Percentiles rank a stretch among this genome's conserved stretches.
phyloP scores from a whole-genome alignment of 768 basidiomycete genomes.

The Porphyrellus cyaneotinctus region DNA sequence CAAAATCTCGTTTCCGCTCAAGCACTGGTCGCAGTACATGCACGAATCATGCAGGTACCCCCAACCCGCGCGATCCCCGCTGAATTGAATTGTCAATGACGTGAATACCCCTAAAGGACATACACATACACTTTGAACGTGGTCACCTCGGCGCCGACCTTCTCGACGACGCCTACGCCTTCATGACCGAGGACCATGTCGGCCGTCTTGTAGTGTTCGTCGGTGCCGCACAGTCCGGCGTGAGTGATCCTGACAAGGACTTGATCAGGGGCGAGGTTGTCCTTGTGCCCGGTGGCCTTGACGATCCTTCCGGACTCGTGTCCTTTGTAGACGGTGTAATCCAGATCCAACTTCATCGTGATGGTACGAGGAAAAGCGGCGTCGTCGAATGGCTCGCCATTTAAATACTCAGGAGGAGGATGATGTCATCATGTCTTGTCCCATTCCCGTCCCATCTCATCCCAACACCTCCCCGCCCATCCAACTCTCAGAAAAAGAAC shows the following conservation, averaged over 20 bases:
- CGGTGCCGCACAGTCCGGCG: conserved; percentile 38
- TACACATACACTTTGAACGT: conserved; percentile 33
- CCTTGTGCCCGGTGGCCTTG: conserved; percentile 12
- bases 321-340: conserved; percentile 33
- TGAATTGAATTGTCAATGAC: too few species aligned
- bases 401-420: neutral
- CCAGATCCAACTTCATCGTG: conserved; percentile 18
- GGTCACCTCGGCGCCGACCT: conserved; percentile 29
- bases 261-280: conserved; percentile 22
- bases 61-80: conserved; percentile 37
- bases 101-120: too few species aligned
- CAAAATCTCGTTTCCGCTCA: conserved; percentile 31
- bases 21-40: conserved; percentile 32
- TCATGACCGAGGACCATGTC: conserved; percentile 41
- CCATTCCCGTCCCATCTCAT: conserved; percentile 20
- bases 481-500: conserved; percentile 42
- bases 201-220: conserved; percentile 29
- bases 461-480: conserved; percentile 32
- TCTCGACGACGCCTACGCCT: conserved; percentile 34
- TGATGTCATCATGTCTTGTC: conserved; percentile 17
- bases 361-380: neutral
- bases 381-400: neutral
- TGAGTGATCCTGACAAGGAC: conserved; percentile 33
- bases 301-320: conserved; percentile 17
- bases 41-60: conserved; percentile 33